A percentile compares a stretch with the other conserved stretches of the same genome.
phyloP scores from a whole-genome alignment of 257 asterid genomes.

The Solanum acaule region DNA sequence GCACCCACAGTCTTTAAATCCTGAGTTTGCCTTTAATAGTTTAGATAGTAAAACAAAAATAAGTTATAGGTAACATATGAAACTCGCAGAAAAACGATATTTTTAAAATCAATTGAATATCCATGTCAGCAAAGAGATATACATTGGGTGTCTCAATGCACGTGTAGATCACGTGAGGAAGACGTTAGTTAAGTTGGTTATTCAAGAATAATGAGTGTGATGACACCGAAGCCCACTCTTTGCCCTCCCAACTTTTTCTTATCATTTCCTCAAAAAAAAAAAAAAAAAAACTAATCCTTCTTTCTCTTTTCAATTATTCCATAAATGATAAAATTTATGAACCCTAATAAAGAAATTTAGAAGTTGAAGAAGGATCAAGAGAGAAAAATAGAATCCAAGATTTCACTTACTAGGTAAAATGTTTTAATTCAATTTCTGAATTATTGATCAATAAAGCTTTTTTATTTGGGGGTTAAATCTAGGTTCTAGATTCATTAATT shows the following conservation, averaged over 20 bases:
- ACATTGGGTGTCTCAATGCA: neutral
- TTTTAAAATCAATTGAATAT: neutral
- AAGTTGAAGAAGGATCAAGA: neutral
- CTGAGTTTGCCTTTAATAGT: too few species aligned
- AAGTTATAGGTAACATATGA: neutral
- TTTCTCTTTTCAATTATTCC: neutral
- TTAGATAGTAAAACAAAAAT: neutral
- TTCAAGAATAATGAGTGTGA: neutral
- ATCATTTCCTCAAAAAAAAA: too few species aligned
- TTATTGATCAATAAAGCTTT: neutral
- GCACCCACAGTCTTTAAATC: too few species aligned
- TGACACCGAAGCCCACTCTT: neutral
- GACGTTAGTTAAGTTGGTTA: neutral
- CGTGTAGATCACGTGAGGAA: neutral
- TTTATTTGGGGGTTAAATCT: neutral
- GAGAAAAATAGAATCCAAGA: neutral
- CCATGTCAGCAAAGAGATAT: neutral
- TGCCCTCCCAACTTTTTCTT: neutral
- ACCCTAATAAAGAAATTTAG: neutral
- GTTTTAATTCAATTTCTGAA: neutral
- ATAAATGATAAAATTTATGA: neutral
- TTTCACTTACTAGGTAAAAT: neutral
- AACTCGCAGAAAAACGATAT: neutral
- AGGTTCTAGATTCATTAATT: neutral
- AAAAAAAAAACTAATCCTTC: too few species aligned